Conservation (phyloP, 306 rosid species). For the Rubus idaeus region DNA sequence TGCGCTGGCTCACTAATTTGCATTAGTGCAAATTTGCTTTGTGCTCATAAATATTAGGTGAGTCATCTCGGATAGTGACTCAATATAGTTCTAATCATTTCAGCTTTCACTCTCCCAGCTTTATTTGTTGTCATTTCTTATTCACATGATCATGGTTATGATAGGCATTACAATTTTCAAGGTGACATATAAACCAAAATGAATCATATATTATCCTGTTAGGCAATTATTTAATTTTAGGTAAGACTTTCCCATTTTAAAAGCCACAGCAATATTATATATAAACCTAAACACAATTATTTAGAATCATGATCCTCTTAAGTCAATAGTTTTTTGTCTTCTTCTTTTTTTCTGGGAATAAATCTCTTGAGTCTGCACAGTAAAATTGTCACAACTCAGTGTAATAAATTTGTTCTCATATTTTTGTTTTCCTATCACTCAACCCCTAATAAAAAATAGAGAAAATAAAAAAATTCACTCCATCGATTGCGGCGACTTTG, state of each 20-base stretch:
- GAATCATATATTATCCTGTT: conserved; percentile 27
- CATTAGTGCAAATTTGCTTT: not conserved
- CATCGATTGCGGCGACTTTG: too few relatives aligned
- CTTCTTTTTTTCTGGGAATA: not conserved
- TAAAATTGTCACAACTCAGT: too few relatives aligned
- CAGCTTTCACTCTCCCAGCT: conserved; percentile 15
- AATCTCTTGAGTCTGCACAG: too few relatives aligned
- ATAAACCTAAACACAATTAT: not conserved
- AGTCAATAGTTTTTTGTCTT: not conserved
- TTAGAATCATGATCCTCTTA: not conserved
- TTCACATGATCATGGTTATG: conserved; percentile 26
- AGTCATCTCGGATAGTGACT: not conserved
- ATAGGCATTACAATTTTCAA: conserved; percentile 27
- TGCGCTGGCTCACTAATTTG: not conserved
- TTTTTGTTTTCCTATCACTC: too few relatives aligned
- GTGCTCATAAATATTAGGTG: not conserved
- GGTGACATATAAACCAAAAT: conserved; percentile 32
- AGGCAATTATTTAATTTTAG: conserved; percentile 4
- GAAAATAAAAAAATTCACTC: too few relatives aligned
- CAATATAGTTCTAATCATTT: conserved; percentile 8
- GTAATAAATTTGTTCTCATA: too few relatives aligned
- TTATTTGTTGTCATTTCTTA: conserved; percentile 30
- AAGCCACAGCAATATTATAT: not conserved
- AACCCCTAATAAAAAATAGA: too few relatives aligned
- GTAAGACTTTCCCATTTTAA: not conserved